Conservation (phyloP, 495 filamentous ascomycete genomes). For the Penicillium diatomitis region DNA sequence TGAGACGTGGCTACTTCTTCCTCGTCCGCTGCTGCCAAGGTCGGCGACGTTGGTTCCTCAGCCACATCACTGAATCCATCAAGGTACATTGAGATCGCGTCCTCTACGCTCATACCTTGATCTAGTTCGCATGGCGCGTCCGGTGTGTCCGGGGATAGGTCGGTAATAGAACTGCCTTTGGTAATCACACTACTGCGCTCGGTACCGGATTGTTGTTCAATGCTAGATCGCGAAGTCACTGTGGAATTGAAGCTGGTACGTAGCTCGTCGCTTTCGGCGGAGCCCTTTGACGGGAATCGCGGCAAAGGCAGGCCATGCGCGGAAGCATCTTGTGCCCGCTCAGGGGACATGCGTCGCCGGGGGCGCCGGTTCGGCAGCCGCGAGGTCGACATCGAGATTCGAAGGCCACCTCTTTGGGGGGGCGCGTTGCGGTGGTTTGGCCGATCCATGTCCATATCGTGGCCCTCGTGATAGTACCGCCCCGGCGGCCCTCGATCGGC, state of each 20-base stretch:
- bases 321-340: conserved; percentile 16
- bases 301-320: conserved; percentile 23
- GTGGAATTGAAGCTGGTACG: conserved; percentile 66
- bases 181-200: conserved; percentile 76
- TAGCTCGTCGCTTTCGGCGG: conserved; percentile 43
- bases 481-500: conserved; percentile 12
- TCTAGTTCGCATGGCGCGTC: conserved; percentile 49
- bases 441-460: conserved; percentile 20
- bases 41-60: conserved; percentile 33
- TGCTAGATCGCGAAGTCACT: conserved; percentile 60
- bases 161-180: conserved; percentile 66
- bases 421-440: conserved; percentile 19
- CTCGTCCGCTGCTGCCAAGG: conserved; percentile 21
- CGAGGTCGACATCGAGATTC: conserved; percentile 37
- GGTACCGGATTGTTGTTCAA: conserved; percentile 57
- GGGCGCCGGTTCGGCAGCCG: conserved; percentile 22
- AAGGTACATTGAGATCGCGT: conserved; percentile 89
- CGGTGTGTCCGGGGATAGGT: conserved; percentile 49
- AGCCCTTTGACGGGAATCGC: conserved; percentile 22
- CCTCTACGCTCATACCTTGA: conserved; percentile 76
- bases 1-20: conserved; percentile 22
- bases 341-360: conserved; percentile 19
- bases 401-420: conserved; percentile 21
- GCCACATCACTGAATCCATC: conserved; percentile 62
- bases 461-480: conserved; percentile 4